phyloP scores from a whole-genome alignment of 495 filamentous ascomycete species.

The Acidiella bohemica region DNA sequence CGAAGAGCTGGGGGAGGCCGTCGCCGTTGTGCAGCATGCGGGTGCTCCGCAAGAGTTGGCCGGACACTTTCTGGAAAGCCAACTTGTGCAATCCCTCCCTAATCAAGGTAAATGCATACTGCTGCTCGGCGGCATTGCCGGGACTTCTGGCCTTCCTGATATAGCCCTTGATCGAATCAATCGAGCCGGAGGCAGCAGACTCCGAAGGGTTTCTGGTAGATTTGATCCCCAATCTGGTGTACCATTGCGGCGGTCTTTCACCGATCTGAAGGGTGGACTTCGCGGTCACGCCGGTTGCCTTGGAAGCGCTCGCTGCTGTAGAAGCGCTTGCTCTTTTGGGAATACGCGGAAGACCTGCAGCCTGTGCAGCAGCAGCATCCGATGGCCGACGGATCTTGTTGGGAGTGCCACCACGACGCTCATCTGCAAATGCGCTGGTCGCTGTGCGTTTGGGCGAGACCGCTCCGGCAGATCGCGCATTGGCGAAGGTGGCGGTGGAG shows the following conservation, averaged over 20 bases:
- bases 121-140: background rate
- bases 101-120: background rate
- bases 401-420: too few relatives aligned
- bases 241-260: constrained; percentile 14
- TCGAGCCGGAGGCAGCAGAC: too few relatives aligned
- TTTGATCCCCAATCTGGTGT: background rate
- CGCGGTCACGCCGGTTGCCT: background rate
- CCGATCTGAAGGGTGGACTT: constrained; percentile 1
- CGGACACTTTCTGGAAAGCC: constrained; percentile 3
- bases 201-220: constrained; percentile 2
- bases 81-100: constrained; percentile 5
- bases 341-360: too few relatives aligned
- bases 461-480: too few relatives aligned
- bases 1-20: constrained; percentile 30
- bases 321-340: too few relatives aligned
- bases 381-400: too few relatives aligned
- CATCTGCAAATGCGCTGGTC: too few relatives aligned
- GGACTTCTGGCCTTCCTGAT: constrained; percentile 1
- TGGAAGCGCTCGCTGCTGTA: too few relatives aligned
- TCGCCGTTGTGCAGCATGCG: constrained; percentile 28
- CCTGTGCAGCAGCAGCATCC: too few relatives aligned
- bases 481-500: too few relatives aligned
- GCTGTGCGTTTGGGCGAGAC: too few relatives aligned
- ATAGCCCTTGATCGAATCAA: too few relatives aligned
- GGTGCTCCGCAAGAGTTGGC: constrained; percentile 4